Percentiles rank a stretch among this genome's conserved stretches.
Conservation (phyloP, 345 rosid genomes). For the Luvunga scandens region DNA sequence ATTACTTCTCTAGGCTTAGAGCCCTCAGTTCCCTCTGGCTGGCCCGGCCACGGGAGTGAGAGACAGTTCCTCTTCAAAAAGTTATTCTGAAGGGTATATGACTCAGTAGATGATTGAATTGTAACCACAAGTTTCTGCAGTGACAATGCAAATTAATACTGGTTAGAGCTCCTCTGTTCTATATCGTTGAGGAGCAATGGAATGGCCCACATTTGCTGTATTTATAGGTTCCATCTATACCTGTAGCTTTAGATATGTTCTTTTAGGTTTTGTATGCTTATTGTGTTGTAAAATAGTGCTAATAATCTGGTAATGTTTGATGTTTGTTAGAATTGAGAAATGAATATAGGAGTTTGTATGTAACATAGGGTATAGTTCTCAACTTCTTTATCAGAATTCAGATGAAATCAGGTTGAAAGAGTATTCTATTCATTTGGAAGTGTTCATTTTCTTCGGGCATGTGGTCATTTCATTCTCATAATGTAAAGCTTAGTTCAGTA, state of each 20-base stretch:
- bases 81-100: not conserved
- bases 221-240: constrained; percentile 16
- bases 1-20: constrained; percentile 66
- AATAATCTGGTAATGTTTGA: constrained; percentile 23
- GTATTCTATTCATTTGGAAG: not conserved
- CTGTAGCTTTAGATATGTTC: constrained; percentile 23
- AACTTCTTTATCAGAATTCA: constrained; percentile 14
- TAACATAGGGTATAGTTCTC: constrained; percentile 22
- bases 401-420: constrained; percentile 4
- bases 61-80: not conserved
- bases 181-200: not conserved
- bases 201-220: constrained; percentile 10
- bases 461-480: not conserved
- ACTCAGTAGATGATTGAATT: not conserved
- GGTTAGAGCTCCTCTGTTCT: not conserved
- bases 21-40: constrained; percentile 82
- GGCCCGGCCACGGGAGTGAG: constrained; percentile 65
- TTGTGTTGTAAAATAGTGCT: constrained; percentile 27
- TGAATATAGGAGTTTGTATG: constrained; percentile 14
- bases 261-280: constrained; percentile 22
- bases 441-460: not conserved
- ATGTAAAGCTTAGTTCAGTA: too few species aligned
- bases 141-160: not conserved
- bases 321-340: constrained; percentile 22
- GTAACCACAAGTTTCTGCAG: not conserved